Base-by-base conservation (phyloP, 768 basidiomycete species). In the Tremella mesenterica region DNA sequence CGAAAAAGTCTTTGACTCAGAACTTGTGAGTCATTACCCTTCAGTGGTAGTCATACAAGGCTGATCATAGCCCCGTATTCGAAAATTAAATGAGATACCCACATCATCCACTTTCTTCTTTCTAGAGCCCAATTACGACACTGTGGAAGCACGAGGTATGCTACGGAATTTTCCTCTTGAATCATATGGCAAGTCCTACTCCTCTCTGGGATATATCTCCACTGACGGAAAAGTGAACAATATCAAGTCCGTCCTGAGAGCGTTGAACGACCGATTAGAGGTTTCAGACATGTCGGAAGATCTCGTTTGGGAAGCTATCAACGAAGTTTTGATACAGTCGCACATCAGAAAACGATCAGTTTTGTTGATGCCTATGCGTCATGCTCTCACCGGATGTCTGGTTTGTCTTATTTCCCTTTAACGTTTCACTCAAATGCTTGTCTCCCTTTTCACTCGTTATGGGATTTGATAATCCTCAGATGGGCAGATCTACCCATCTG, bases 301-400 rank as follows among this genome's bases (percentile, higher is more conserved):
- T 9, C 54, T 64, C 7, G 60, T 64, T 1, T 83, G 78, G 79
- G 69, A 76, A 5, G 57, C 64, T 10, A 63, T 71, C 16, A 71
- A 75, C 16, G 36, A 41, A 1, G 44, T 64, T 13, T 43, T 61
- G 14, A 41, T 50, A 18, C 34, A 50, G 33, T 16, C 59, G 1
- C 28, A 50, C 2, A 33, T 60, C 23, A 50, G 59, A 33, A 54
- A 48, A n/a, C 63, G 63, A 39, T 83, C 80, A 48, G 60, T 75
- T 20, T 81, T 88, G 60, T 84, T 91, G 82, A 83, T 79, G 1
- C 79, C 81, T 0, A 71, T 93, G 47, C 75, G 92, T 48, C 81
- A 86, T 65, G 85, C 85, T 2, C 68, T 95, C 60, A 90, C 85
- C 1, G 91, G 84, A 1, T 81, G 82, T 75, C 89, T 86, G 81